Evolutionary conservation across 345 rosid genomes (phyloP), one percentile per base, ranked within the genome.

Genomic region (Eutrema japonicum): DNA sequence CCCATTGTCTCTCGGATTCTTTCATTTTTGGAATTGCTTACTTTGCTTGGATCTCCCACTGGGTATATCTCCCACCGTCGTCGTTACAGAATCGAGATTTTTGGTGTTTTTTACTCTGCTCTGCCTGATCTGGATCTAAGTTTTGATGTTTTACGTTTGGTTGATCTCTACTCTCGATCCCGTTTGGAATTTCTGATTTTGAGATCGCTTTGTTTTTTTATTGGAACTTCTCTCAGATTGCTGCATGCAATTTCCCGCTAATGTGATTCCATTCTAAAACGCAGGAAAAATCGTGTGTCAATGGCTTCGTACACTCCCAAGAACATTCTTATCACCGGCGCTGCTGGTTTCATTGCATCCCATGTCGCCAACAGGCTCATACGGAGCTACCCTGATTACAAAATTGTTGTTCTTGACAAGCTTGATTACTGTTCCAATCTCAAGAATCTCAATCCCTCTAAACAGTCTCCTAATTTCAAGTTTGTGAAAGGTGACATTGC

Each of bases 351-450:
- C 83, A 88, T 90, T 6, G 96, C 96, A 18, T 90, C 91, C 40
- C 96, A 88, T 83, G 96, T 90, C 13, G 89, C 91, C 48, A 90
- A 83, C 74, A 77, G 94, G 41, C 92, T 92, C 65, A 72, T 87
- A 18, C 80, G 90, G 2, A 89, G 70, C 85, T 85, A 92, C 53
- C 94, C 96, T 2, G 85, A 84, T 40, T 92, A 92, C 88, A 92
- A 92, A 55, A 87, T 92, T 5, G 97, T 88, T 38, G 96, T 92
- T 10, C 87, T 92, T 8, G 96, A 92, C 84, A 92, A 92, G 72
- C 96, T 89, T 33, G 96, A 92, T 72, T 92, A 92, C 77, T 92
- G 97, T 46, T 92, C 97, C 8, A 92, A 88, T 54, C 83, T 88
- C 71, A 87, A 88, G 79, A 92, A 92, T 47, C 92, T 89, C 27